These are phyloP conservation scores for Scytalidium lignicola DNA, from an alignment of 2,329 filamentous ascomycete genomes.

Conservation along the genomic window DNA sequence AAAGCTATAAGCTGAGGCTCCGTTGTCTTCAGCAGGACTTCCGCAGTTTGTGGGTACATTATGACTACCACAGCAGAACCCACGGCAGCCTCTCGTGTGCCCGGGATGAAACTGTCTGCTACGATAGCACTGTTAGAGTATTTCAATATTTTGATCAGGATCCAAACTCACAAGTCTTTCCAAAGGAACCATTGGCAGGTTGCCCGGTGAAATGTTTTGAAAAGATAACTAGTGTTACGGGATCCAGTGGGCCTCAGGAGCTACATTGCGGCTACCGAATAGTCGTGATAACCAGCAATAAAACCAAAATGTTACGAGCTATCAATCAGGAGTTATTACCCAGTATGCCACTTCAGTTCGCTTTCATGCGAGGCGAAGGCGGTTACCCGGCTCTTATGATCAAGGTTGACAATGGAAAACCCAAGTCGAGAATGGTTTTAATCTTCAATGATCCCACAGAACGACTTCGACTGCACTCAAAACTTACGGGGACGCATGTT, in stretches of 20 bases:
- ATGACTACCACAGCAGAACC: conserved; percentile 76
- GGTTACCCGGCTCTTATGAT: conserved; percentile 62
- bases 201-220: conserved; percentile 77
- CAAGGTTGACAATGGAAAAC: conserved; percentile 45
- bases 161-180: conserved; percentile 66
- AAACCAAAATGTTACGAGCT: conserved; percentile 71
- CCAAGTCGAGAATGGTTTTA: conserved; percentile 62
- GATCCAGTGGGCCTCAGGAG: conserved; percentile 66
- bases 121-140: conserved; percentile 62
- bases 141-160: conserved; percentile 79
- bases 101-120: conserved; percentile 64
- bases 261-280: conserved; percentile 78
- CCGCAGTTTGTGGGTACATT: conserved; percentile 73
- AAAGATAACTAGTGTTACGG: conserved; percentile 59
- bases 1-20: conserved; percentile 68
- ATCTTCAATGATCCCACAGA: conserved; percentile 72
- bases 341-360: conserved; percentile 67
- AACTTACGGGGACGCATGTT: conserved; percentile 68
- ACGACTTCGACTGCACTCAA: conserved; percentile 64
- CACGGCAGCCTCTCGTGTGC: conserved; percentile 65
- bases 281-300: conserved; percentile 70
- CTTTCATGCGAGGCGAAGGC: conserved; percentile 67
- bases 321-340: conserved; percentile 66
- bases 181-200: conserved; percentile 63
- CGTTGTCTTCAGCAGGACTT: conserved; percentile 74